phyloP scores from a whole-genome alignment of 257 asterid genomes.

The Galeopsis tetrahit region DNA sequence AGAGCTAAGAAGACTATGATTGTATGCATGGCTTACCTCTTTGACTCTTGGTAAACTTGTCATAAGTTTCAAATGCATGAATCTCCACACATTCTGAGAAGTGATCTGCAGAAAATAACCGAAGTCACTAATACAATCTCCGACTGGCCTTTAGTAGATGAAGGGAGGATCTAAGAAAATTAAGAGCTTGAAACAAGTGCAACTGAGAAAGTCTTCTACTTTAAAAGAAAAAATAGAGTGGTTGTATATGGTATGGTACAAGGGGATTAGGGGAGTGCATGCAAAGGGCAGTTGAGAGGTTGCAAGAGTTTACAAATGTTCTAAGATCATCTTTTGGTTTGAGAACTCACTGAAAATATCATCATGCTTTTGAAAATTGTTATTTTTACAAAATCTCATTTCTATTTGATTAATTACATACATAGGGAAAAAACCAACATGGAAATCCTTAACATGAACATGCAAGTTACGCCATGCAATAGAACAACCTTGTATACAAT shows the following conservation, averaged over 20 bases:
- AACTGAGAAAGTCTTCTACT: slow-evolving; percentile 25
- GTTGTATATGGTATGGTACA: background rate
- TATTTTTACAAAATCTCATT: background rate
- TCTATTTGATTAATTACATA: slow-evolving; percentile 2
- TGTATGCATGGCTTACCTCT: slow-evolving; percentile 56
- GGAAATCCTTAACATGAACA: slow-evolving; percentile 11
- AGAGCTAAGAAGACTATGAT: slow-evolving; percentile 13
- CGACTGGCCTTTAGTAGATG: background rate
- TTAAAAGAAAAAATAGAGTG: slow-evolving; percentile 4
- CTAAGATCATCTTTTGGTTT: slow-evolving; percentile 4
- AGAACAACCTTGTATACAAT: slow-evolving; percentile 5
- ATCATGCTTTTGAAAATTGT: slow-evolving; percentile 10
- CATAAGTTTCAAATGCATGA: slow-evolving; percentile 97
- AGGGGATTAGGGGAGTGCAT: background rate
- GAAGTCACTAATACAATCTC: slow-evolving; percentile 5
- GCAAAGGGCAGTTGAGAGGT: slow-evolving; percentile 5
- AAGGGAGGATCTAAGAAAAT: slow-evolving; percentile 6
- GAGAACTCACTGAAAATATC: slow-evolving; percentile 1
- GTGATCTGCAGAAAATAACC: slow-evolving; percentile 66
- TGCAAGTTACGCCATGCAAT: slow-evolving; percentile 22
- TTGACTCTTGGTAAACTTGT: slow-evolving; percentile 79
- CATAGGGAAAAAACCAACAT: background rate
- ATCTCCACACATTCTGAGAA: slow-evolving; percentile 93
- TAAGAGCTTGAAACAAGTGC: slow-evolving; percentile 15
- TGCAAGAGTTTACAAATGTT: slow-evolving; percentile 5